Base-by-base conservation (phyloP, 306 rosid species). In the Sophora flavescens region DNA sequence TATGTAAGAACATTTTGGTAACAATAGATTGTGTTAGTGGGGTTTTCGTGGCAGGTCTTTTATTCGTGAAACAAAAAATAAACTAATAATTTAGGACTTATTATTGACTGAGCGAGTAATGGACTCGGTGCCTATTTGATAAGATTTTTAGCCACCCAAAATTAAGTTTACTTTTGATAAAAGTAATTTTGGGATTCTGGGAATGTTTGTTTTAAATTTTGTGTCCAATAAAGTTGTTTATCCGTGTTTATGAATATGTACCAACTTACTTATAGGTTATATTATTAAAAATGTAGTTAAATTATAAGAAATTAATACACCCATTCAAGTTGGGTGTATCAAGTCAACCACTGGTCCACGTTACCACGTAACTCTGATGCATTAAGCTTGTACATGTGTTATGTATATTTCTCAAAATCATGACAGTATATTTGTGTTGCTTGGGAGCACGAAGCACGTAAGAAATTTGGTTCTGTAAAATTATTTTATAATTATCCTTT, bases 381-480 rank as follows among this genome's bases (percentile, higher is more conserved):
- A 8, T 39, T 39, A 39, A 8, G 45, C 1, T 39, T 39, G 7
- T 44, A 11, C 14, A 1, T 2, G 4, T 44, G 11, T 44, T 4
- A 1, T 2, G 4, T 44, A 44, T 44, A 44, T 11, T 11, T 10
- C 50, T 44, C 48, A 2, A 9, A 44, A 9, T 8, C 12, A 9
- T 42, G 3, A 44, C 48, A 44, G 48, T 44, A 44, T 3, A 44
- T 9, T 44, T 44, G 13, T 44, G 4, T 44, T 44, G 48, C 48
- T 10, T 44, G 48, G 14, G 13, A 44, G 14, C 32, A 30, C 32
- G 32, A 3, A 30, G 56, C 11, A 45, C 60, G 16, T 30, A 15
- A 51, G 68, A 35, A 53, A 4, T 77, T 77, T 2, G 22, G 44
- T 59, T 63, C 16, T 74, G 44, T 47, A 10, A 14, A 33, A 28